These are phyloP conservation scores for Salvia miltiorrhiza DNA, from an alignment of 257 asterid genomes.

Conservation along the genomic window DNA sequence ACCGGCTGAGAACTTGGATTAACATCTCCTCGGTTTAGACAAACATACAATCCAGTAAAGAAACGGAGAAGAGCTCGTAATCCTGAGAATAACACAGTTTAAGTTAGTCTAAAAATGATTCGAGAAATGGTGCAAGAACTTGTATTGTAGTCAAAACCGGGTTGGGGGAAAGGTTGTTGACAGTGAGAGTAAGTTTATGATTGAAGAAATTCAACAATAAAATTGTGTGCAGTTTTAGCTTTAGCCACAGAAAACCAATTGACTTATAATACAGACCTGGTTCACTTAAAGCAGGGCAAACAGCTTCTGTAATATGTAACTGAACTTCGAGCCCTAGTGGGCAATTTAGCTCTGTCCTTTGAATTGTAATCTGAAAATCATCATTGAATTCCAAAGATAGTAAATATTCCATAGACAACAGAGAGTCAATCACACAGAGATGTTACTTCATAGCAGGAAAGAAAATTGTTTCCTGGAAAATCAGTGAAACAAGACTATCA, in stretches of 20 bases:
- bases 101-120: slow-evolving; percentile 20
- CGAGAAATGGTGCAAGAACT: not conserved
- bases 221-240: not conserved
- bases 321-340: slow-evolving; percentile 96
- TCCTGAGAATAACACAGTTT: slow-evolving; percentile 45
- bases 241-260: slow-evolving; percentile 4
- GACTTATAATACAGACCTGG: slow-evolving; percentile 66
- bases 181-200: not conserved
- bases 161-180: not conserved
- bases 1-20: slow-evolving; percentile 76
- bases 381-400: slow-evolving; percentile 4
- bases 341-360: slow-evolving; percentile 80
- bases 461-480: slow-evolving; percentile 10
- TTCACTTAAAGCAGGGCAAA: slow-evolving; percentile 97
- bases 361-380: slow-evolving; percentile 81
- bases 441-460: slow-evolving; percentile 5
- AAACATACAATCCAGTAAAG: slow-evolving; percentile 83
- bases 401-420: slow-evolving; percentile 10
- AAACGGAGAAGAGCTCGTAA: slow-evolving; percentile 97
- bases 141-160: not conserved
- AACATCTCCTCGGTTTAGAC: slow-evolving; percentile 94
- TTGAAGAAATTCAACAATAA: not conserved
- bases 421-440: slow-evolving; percentile 7
- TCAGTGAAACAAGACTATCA: slow-evolving; percentile 9
- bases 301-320: slow-evolving; percentile 81